Evolutionary conservation across 306 rosid genomes (phyloP), one percentile per base, ranked within the genome.

Genomic region (Leucaena leucocephala): DNA sequence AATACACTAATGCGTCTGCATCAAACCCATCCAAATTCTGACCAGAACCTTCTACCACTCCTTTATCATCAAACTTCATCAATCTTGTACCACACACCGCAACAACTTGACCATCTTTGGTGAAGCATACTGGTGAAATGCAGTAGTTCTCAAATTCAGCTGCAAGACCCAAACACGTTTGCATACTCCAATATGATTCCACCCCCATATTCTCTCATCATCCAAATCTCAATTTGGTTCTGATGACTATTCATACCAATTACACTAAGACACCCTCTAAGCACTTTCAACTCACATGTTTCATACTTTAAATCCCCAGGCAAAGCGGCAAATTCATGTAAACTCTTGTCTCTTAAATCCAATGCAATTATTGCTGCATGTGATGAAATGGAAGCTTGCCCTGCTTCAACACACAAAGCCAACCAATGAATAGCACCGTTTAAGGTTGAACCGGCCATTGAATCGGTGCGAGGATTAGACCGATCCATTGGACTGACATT

Each of bases 181-280:
- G 10, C 68, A 10, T 74, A 10, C 21, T 55, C 77, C 77, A 74
- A 57, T 40, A 74, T 54, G 68, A 54, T 16, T 57, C 22, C 52
- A 74, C 52, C n/a, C n/a, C 67, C 67, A 74, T 74, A 74, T 36
- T 74, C 77, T 19, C 49, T 55, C 68, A 57, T 74, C 21, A 74
- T 16, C 77, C 77, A 74, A 12, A 74, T 74, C 50, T 74, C 52
- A 38, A 5, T 5, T 16, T 6, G 17, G 14, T n/a, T 13, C 0
- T 0, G 0, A 21, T 5, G 0, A 19, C 2, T 2, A 3, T 6
- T 8, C 21, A 0, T 39, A 12, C 10, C 13, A 40, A 3, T 38
- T 2, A 57, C 35, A 39, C 67, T 0, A 19, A 74, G 77, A 19
- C n/a, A n/a, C 39, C 68, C 77, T 21, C 54, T 14, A 10, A 57